A percentile compares a stretch with the other conserved stretches of the same genome.
Evolutionary conservation across 371 early-diverging fungal species (phyloP).

Genomic region (Thermomucor indicae-seudaticae): DNA sequence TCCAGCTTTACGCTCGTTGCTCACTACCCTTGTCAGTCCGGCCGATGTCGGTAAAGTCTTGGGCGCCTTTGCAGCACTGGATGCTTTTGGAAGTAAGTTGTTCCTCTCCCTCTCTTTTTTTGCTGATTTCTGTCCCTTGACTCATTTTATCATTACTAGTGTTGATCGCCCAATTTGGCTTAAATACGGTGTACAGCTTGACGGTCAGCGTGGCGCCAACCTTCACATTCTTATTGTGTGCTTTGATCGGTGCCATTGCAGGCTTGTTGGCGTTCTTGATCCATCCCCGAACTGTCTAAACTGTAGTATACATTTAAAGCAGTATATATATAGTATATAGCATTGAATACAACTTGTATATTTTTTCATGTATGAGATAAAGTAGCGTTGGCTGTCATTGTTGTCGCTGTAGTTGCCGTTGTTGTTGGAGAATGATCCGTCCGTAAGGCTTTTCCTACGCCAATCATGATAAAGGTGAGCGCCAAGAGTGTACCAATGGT

Average conservation of each 20-base stretch:
- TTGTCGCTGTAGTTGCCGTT: no score
- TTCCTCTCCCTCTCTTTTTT: constrained; percentile 9
- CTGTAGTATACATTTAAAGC: no score
- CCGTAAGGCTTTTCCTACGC: not conserved
- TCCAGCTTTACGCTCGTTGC: constrained; percentile 42
- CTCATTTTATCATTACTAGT: constrained; percentile 10
- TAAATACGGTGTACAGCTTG: constrained; percentile 42
- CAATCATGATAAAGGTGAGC: not conserved
- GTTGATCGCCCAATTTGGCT: constrained; percentile 23
- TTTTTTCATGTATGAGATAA: no score
- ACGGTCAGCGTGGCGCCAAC: constrained; percentile 43
- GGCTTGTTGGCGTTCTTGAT: constrained; percentile 17
- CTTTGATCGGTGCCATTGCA: constrained; percentile 5
- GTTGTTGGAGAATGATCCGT: no score
- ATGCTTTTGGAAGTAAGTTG: constrained; percentile 43
- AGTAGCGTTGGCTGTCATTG: no score
- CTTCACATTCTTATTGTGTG: constrained; percentile 37
- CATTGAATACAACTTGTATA: no score
- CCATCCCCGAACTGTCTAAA: no score
- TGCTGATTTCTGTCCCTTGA: not conserved
- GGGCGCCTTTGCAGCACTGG: constrained; percentile 46
- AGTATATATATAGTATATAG: no score
- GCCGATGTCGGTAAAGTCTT: constrained; percentile 45
- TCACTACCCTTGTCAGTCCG: constrained; percentile 40
- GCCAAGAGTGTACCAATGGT: not conserved